Base-by-base conservation (phyloP, 169 alveolate genomes). In the Theileria annulata region DNA sequence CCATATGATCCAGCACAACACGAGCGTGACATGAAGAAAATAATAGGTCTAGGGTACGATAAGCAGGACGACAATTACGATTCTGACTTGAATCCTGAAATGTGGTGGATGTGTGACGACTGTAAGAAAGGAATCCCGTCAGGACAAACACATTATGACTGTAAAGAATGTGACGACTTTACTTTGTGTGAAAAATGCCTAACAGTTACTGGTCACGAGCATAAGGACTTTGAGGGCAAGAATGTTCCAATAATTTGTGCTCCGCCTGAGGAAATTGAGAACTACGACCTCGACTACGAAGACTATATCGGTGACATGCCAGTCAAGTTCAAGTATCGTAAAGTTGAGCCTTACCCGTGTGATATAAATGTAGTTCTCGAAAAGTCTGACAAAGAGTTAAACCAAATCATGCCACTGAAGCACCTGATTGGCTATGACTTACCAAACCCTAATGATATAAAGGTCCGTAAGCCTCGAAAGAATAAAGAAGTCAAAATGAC, bases 31-130 rank as follows among this genome's bases (percentile, higher is more conserved):
- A 77, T 76, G 86, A 35, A 17, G 51, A 75, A 59, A 15, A 76
- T 82, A 0, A 54, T 82, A 3, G 89, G 86, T 9, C 58, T 30
- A 3, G 75, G 75, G 59, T 30, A 68, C 15, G 80, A 63, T 23
- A 30, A 66, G 17, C 51, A 28, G 9, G 19, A n/a, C 28, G 80
- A 49, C 48, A 79, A 72, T 25, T 17, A 4, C 23, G 77, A 25
- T 12, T 4, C 62, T 66, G 73, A 67, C 27, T 87, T 80, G 70
- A 74, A 47, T 13, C 71, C 76, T 13, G 93, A 88, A 54, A 58
- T 89, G 31, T 89, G 94, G 94, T 89, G 88, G 91, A 64, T 81
- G 35, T 89, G 94, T 48, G 94, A 89, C 72, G 74, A 81, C 59
- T 89, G 94, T 68, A 28, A 77, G 56, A 59, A 62, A 56, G 92